Evolutionary conservation across 2,329 filamentous ascomycete species (phyloP), one percentile per base, ranked within the genome.

Genomic region (Ploettnerulaceae sp.): DNA sequence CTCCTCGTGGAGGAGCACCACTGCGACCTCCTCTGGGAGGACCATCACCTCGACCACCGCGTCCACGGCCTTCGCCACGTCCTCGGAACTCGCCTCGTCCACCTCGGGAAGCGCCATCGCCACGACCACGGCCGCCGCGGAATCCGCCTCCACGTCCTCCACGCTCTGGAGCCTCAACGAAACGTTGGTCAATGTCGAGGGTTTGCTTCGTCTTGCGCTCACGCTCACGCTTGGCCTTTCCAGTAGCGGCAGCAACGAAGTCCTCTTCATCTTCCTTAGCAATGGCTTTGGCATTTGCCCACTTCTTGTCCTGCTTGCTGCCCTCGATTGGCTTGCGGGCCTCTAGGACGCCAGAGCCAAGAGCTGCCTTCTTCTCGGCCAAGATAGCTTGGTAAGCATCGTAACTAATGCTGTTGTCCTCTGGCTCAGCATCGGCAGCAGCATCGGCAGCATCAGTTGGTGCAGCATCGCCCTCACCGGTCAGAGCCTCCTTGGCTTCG

Each of bases 241-340:
- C 84, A 54, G 74, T 76, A 57, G 76, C 69, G 60, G 77, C 82
- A 63, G 84, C 71, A 65, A 95, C 84, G 79, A 87, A 96, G 61
- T 85, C 81, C 61, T 89, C 82, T 9, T 81, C 77, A 15, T 71
- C 68, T 12, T 81, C 73, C 69, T 84, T 84, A 65, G 71, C 66
- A 47, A 86, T 72, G 49, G 76, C 66, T 76, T 90, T 94, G 67
- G 89, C 89, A 63, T 78, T 76, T 63, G 86, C 86, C 87, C 90
- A 95, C 79, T 96, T 93, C 81, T 93, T 91, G 76, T 89, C 82
- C 63, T 74, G 67, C 75, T 89, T 88, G 75, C 75, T 79, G 64
- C 90, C 90, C 76, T 96, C 90, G 76, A 97, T 96, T 70, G 91
- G 74, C 75, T 89, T 82, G 73, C 93, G 91, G 65, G 89, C 77